Base-by-base conservation (phyloP, 495 filamentous ascomycete genomes). In the Melanomma pulvis-pyrius region DNA sequence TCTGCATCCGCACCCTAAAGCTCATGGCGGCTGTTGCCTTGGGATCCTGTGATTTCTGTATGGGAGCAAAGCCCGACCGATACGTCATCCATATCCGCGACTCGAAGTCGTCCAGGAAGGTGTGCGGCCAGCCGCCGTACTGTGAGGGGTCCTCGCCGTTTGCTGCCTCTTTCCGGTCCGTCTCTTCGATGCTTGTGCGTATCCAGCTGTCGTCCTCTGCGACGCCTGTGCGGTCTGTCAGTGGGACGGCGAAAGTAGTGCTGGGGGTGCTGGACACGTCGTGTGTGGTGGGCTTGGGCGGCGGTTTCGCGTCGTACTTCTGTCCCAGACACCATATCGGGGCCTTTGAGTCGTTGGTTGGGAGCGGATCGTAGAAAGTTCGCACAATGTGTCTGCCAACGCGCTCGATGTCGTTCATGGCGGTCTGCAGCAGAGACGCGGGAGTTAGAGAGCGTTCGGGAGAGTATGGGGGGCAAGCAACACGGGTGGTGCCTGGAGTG, bases 51-150 rank as follows among this genome's bases (percentile, higher is more conserved):
- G 86, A 89, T 74, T 84, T 88, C n/a, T 90, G 83, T 75, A 99
- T 99, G 1, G 86, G 79, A 4, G 87, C 79, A 73, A 99, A 99
- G 70, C 88, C 88, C 24, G 87, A 93, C 50, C 96, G 88, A 72
- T 99, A 99, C 12, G 94, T 97, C 81, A 99, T 89, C 96, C 96
- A 99, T 75, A 97, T 86, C 60, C 86, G 84, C 6, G 92, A 92
- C 75, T 96, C 93, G 70, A 98, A 96, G 74, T 99, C 96, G 54
- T 91, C 88, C 57, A 98, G 78, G 71, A 98, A 99, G 3, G 83
- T 82, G 11, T 85, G 78, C 25, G 96, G 96, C 96, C 96, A 99
- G 49, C 87, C 86, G 24, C 84, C 83, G 63, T 86, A 84, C 24
- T 73, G 59, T 13, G 36, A 12, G 13, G 59, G 65, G 32, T 63